These are phyloP conservation scores for Verticillium zaregamsianum DNA, from an alignment of 2,329 filamentous ascomycete genomes.

Conservation along the genomic window DNA sequence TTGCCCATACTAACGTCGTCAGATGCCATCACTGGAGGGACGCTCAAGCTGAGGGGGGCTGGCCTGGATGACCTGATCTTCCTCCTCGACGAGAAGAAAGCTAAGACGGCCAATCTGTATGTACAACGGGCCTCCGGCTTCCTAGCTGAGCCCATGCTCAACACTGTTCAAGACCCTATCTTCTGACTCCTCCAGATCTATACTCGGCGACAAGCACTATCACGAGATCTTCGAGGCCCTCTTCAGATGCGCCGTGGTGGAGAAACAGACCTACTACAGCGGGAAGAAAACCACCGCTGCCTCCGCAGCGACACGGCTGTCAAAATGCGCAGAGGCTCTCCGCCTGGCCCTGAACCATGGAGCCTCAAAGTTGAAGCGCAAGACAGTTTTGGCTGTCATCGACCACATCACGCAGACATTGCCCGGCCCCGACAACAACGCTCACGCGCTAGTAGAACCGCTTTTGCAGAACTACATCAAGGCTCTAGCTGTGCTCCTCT, in stretches of 20 bases:
- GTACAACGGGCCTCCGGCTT: constrained; percentile 4
- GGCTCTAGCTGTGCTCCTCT: constrained; percentile 65
- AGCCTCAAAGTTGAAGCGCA: constrained; percentile 62
- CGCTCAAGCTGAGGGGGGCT: constrained; percentile 32
- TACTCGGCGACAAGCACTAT: constrained; percentile 71
- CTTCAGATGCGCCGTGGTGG: constrained; percentile 63
- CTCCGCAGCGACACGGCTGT: constrained; percentile 53
- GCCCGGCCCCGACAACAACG: constrained; percentile 53
- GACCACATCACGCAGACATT: constrained; percentile 78
- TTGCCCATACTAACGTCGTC: not conserved
- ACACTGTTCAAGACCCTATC: not conserved
- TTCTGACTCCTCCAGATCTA: constrained; percentile 14
- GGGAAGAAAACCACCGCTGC: constrained; percentile 47
- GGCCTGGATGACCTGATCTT: constrained; percentile 37
- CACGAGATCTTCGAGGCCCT: constrained; percentile 77
- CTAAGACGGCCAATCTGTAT: constrained; percentile 30
- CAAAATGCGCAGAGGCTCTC: constrained; percentile 65
- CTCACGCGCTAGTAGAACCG: constrained; percentile 62
- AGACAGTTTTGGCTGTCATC: constrained; percentile 74
- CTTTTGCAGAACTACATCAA: constrained; percentile 76
- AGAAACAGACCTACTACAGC: constrained; percentile 62
- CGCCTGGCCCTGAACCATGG: constrained; percentile 69
- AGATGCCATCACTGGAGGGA: constrained; percentile 24
- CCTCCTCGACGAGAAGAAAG: constrained; percentile 29
- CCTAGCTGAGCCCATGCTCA: not conserved